Conservation (phyloP, 495 filamentous ascomycete genomes). For the Penicillium lagena region DNA sequence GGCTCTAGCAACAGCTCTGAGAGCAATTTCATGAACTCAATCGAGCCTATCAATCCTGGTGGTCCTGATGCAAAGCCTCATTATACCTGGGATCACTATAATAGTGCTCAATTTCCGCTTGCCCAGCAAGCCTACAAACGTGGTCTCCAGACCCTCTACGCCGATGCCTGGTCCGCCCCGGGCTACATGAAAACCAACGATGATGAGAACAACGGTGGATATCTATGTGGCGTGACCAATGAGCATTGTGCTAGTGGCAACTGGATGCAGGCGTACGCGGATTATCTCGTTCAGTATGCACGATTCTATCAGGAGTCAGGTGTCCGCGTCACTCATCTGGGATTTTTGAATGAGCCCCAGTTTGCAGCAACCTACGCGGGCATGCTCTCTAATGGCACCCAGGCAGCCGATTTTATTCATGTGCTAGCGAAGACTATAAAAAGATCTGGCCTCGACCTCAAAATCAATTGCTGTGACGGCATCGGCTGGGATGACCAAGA, state of each 20-base stretch:
- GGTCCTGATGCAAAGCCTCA: constrained; percentile 23
- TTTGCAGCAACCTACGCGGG: constrained; percentile 10
- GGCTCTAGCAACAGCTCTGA: constrained; percentile 36
- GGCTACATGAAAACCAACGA: constrained; percentile 54
- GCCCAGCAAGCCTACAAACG: constrained; percentile 38
- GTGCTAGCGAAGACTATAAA: constrained; percentile 36
- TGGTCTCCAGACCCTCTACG: constrained; percentile 21
- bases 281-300: constrained; percentile 48
- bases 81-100: constrained; percentile 42
- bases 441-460: constrained; percentile 24
- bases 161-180: constrained; percentile 51
- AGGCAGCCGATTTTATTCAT: constrained; percentile 44
- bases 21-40: constrained; percentile 18
- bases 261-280: constrained; percentile 50
- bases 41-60: constrained; percentile 34
- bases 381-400: constrained; percentile 27
- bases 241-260: constrained; percentile 40
- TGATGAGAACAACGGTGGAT: constrained; percentile 32
- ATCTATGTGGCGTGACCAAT: constrained; percentile 42
- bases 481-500: constrained; percentile 39
- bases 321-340: constrained; percentile 42
- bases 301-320: constrained; percentile 44
- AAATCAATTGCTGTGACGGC: constrained; percentile 46
- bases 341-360: constrained; percentile 54
- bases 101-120: constrained; percentile 45